Base-by-base conservation (phyloP, 2,329 filamentous ascomycete species). In the Tolypocladium pustulatum region DNA sequence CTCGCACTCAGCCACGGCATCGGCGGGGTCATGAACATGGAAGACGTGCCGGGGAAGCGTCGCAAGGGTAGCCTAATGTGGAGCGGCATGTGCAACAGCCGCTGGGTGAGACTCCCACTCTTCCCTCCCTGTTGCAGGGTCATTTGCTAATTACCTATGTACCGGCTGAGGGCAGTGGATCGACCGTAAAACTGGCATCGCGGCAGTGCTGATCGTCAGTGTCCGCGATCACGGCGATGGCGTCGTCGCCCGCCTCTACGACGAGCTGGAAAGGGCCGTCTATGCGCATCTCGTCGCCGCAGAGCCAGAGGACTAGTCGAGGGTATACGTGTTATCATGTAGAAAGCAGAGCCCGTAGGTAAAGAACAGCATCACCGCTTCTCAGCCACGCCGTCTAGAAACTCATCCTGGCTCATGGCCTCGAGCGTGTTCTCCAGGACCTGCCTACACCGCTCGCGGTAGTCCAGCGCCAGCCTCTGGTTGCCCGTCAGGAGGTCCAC, bases 381-480 rank as follows among this genome's bases (percentile, higher is more conserved):
- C 10, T 55, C 52, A n/a, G 40, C 40, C n/a, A 8, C n/a, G 51
- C 58, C 58, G 32, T 52, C 55, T 22, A 73, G 61, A 36, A 70
- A 55, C 36, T 68, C 67, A 41, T 73, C 71, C 34, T 61, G 58
- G 30, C 68, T 61, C 64, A 77, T 75, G 2, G 69, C 67, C 64
- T 73, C 69, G n/a, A 81, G 66, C 7, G 76, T 76, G 51, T 71
- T 74, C 60, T 75, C 70, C 57, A 84, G 61, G 1, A 83, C 80
- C 27, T 68, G 72, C 57, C 75, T 72, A 63, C 78, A 83, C 62
- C 79, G 73, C 34, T 66, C 65, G 30, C 81, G 70, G 63, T 84
- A 84, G n/a, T 72, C 68, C 22, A 76, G 54, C 17, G 78, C 81
- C 49, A 84, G 65, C 52, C 66, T 64, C 68, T 83, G 80, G 56